Evolutionary conservation across 441 rosid genomes (phyloP), one percentile per base, ranked within the genome.

Genomic region (Arabidopsis hybrid): DNA sequence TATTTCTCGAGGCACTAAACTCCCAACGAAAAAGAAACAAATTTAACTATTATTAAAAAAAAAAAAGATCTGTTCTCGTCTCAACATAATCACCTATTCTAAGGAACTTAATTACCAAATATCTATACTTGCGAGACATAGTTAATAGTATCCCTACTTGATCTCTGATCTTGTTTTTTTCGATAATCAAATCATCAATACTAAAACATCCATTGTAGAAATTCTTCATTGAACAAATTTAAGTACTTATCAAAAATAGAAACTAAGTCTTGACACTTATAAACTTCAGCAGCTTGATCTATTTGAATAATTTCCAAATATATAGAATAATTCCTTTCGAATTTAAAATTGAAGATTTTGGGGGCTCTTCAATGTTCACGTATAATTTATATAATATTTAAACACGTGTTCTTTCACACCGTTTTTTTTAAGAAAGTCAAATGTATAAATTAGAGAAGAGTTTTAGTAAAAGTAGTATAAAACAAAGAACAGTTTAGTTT

Each of bases 401-500:
- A 32, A 51, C 57, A 74, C 52, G 73, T 60, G 55, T 60, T 42
- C 12, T 60, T 38, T 45, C 42, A 60, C 36, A 51, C 21, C 6
- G 45, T 53, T 43, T 35, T 12, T 8, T 38, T 18, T 26, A 18
- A 42, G 13, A 35, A 72, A 62, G 7, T 40, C 46, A 32, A 74
- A 14, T 42, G 29, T 52, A 21, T 21, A 21, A 21, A 21, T 21
- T 21, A 21, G 26, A 21, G 26, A 21, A 55, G 36, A 55, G 14
- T 32, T 52, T 52, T n/a, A 16, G 36, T 59, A 67, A 51, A 58
- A 11, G 0, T 51, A 67, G 26, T 51, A 36, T 13, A 68, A 60
- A 75, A 69, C 65, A 75, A 56, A 69, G n/a, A 63, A 64, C 47
- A 50, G 47, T 56, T 66, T 29, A 56, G 60, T 57, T 76, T 70